Base-by-base conservation (phyloP, 2,329 filamentous ascomycete species). In the Coniochaeta ligniaria region DNA sequence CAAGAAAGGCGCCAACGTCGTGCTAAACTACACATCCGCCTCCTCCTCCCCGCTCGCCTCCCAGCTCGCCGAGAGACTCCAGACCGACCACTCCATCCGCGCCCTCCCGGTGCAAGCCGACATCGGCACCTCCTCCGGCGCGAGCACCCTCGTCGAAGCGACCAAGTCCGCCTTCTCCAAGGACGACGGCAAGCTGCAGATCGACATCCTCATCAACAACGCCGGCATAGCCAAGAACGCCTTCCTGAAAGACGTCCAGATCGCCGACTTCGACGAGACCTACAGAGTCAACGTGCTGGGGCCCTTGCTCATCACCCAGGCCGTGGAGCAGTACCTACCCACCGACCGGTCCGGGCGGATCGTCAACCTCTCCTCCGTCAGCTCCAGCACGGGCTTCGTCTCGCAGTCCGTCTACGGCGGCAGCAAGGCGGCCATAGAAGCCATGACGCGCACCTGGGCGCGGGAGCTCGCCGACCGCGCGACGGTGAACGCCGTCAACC, bases 131-230 rank as follows among this genome's bases (percentile, higher is more conserved):
- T 78, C 84, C 36, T 79, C 79, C 7, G 86, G 86, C 1, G 85
- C 87, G 2, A 76, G 80, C 6, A 75, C 82, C 47, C 80, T 92
- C 58, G 73, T 92, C 65, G 74, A 77, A 26, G 80, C 80, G 0
- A 80, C 85, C 6, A 80, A 83, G 66, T 78, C 84, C 64, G 78
- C 85, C 69, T 87, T 90, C 74, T 62, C 81, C 22, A 60, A 80
- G 9, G 71, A 80, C 61, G 61, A 68, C 57, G 63, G 58, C 16
- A 50, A 58, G 7, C 84, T 92, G 71, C 84, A 88, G 68, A 82
- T 96, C 69, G 91, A 96, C 75, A 91, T 96, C 63, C 78, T 96
- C 59, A 78, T 96, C 78, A 96, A 96, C 82, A 96, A 96, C 73
- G 92, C 92, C 33, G 92, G 91, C 59, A 77, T 87, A 7, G 78